These are phyloP conservation scores for Goffeauzyma gilvescens DNA, from an alignment of 768 basidiomycete species.

Conservation along the genomic window DNA sequence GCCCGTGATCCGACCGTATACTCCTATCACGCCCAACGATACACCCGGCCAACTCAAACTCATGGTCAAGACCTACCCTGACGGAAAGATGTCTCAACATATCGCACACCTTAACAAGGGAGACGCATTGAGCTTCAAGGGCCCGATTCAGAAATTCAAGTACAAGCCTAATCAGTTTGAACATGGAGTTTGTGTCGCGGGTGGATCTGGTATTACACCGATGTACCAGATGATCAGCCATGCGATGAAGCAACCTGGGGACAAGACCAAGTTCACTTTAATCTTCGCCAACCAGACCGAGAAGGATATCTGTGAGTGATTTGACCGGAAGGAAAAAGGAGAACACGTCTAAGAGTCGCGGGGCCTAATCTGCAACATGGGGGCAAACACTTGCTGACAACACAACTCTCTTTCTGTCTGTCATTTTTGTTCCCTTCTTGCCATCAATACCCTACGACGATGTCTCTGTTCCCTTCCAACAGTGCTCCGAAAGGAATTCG, in stretches of 20 bases:
- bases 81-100: constrained; percentile 63
- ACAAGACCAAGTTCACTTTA: constrained; percentile 87
- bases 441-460: background rate
- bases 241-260: constrained; percentile 47
- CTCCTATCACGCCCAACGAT: constrained; percentile 66
- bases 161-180: constrained; percentile 49
- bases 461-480: background rate
- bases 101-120: constrained; percentile 64
- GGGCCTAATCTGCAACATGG: too few relatives aligned
- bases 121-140: constrained; percentile 68
- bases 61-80: constrained; percentile 55
- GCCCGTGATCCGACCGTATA: constrained; percentile 72
- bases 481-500: constrained; percentile 32
- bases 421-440: background rate
- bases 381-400: too few relatives aligned
- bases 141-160: constrained; percentile 69
- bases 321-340: too few relatives aligned
- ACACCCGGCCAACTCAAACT: constrained; percentile 55
- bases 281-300: constrained; percentile 80
- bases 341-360: too few relatives aligned
- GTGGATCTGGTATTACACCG: constrained; percentile 66
- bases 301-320: constrained; percentile 64
- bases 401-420: too few relatives aligned
- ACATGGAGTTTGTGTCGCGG: constrained; percentile 71
- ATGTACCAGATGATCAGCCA: constrained; percentile 44